Conservation (phyloP, 495 filamentous ascomycete species). For the Lophiotrema nucula region DNA sequence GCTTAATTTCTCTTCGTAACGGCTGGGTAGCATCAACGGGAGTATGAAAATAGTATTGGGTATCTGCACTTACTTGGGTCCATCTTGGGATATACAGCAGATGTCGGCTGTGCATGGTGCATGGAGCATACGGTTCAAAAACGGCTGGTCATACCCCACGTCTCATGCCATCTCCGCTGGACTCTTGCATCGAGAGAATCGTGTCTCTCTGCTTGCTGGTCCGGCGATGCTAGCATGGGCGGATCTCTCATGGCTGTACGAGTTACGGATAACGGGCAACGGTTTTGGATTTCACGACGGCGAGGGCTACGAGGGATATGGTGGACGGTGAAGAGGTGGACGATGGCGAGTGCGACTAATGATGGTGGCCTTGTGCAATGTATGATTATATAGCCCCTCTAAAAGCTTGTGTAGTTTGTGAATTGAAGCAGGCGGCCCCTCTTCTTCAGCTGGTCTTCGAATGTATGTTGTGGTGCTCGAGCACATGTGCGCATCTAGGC, state of each 20-base stretch:
- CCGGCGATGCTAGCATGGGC: neutral
- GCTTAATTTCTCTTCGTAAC: neutral
- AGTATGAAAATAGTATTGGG: constrained; percentile 25
- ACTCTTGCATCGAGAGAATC: neutral
- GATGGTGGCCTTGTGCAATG: constrained; percentile 29
- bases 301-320: neutral
- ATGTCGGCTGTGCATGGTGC: constrained; percentile 25
- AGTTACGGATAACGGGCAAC: constrained; percentile 20
- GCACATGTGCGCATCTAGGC: too few relatives aligned
- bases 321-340: constrained; percentile 2
- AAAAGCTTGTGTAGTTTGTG: constrained; percentile 25
- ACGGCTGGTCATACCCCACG: constrained; percentile 17
- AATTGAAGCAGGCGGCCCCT: constrained; percentile 22
- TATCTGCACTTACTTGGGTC: constrained; percentile 8
- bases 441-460: neutral
- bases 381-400: constrained; percentile 31
- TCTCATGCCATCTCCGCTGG: constrained; percentile 14
- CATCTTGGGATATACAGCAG: constrained; percentile 20
- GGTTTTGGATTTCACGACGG: constrained; percentile 1
- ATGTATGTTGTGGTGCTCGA: neutral
- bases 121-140: constrained; percentile 32
- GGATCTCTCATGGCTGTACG: constrained; percentile 16
- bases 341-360: constrained; percentile 25
- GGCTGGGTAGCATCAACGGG: constrained; percentile 9
- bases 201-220: too few relatives aligned